Conservation (phyloP, 345 rosid species). For the Populus simonii region DNA sequence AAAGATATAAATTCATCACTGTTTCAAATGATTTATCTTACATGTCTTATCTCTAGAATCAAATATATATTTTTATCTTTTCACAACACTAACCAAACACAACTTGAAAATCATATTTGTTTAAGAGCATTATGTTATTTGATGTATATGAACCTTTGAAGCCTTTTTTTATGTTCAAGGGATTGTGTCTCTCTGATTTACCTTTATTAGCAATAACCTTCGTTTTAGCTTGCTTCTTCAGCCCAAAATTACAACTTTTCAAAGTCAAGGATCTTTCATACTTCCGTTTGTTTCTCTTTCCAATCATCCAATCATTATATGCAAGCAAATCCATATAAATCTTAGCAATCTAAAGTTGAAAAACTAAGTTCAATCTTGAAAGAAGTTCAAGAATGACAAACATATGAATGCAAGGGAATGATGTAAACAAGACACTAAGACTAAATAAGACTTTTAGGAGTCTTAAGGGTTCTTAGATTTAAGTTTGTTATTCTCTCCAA, state of each 20-base stretch:
- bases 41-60: too few relatives aligned
- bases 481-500: background rate
- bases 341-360: too few relatives aligned
- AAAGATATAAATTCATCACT: too few relatives aligned
- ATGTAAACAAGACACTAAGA: conserved; percentile 20
- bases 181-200: background rate
- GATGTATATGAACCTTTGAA: background rate
- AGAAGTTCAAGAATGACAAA: background rate
- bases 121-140: too few relatives aligned
- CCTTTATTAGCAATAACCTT: background rate
- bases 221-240: background rate
- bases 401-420: too few relatives aligned
- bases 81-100: too few relatives aligned
- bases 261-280: conserved; percentile 3
- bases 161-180: background rate
- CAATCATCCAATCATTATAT: conserved; percentile 29
- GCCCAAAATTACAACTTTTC: conserved; percentile 3
- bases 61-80: too few relatives aligned
- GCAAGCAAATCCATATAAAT: background rate
- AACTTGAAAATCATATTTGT: too few relatives aligned
- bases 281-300: conserved; percentile 9
- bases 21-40: too few relatives aligned
- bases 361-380: background rate
- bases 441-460: conserved; percentile 39
- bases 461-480: conserved; percentile 10